phyloP scores from a whole-genome alignment of 495 filamentous ascomycete genomes.

The Xylaria grammica region DNA sequence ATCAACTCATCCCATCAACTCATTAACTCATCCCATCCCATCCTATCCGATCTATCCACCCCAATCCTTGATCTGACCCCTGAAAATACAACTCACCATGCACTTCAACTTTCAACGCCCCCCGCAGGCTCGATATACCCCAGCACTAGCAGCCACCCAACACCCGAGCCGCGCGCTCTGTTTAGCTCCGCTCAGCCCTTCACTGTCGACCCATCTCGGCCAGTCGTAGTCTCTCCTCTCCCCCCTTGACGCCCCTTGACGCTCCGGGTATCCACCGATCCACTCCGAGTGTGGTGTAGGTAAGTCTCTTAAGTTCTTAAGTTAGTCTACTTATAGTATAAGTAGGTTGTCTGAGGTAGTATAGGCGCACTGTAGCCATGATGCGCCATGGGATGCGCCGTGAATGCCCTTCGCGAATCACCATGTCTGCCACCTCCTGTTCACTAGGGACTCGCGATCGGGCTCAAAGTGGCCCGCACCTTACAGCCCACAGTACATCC shows the following conservation, averaged over 20 bases:
- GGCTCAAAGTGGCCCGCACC: background rate
- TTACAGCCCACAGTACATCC: conserved; percentile 1
- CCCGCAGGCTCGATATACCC: too few relatives aligned
- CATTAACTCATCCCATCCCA: conserved; percentile 6
- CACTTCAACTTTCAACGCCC: too few relatives aligned
- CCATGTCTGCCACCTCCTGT: background rate
- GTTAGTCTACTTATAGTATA: too few relatives aligned
- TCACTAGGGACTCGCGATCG: background rate
- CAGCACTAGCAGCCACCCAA: background rate
- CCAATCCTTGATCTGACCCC: conserved; percentile 7
- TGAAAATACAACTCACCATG: conserved; percentile 15
- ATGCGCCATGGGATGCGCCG: background rate
- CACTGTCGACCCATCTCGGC: conserved; percentile 4
- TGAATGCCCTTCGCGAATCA: background rate
- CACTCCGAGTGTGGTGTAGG: background rate
- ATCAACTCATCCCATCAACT: background rate
- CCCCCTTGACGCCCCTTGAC: background rate
- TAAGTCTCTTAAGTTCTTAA: too few relatives aligned
- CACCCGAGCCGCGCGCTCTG: conserved; percentile 18
- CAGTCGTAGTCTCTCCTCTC: background rate
- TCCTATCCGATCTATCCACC: background rate
- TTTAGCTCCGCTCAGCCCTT: background rate
- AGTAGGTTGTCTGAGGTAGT: background rate
- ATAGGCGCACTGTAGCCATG: background rate
- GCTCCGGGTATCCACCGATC: conserved; percentile 2